phyloP scores from a whole-genome alignment of 495 filamentous ascomycete species.

The Hypoxylon lenormandii region DNA sequence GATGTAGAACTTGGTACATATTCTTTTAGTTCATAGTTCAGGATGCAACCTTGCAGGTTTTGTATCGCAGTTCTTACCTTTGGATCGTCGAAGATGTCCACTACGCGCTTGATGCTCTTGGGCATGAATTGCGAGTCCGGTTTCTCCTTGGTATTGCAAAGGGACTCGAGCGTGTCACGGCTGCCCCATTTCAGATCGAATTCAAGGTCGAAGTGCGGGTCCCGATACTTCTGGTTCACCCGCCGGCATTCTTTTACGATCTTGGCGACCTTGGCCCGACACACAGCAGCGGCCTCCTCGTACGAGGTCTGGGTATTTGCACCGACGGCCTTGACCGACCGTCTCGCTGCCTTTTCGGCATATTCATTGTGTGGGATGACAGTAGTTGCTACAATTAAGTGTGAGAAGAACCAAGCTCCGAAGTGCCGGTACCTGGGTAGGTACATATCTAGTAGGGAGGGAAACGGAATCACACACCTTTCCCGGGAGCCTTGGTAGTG shows the following conservation, averaged over 20 bases:
- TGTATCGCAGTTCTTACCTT: too few relatives aligned
- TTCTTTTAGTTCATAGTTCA: too few relatives aligned
- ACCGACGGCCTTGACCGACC: constrained; percentile 59
- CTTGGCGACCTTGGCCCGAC: constrained; percentile 78
- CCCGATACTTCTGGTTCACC: constrained; percentile 89
- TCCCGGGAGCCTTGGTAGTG: constrained; percentile 70
- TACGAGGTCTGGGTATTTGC: constrained; percentile 70
- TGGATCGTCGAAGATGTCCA: constrained; percentile 86
- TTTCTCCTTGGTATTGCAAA: constrained; percentile 57
- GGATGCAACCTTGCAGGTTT: too few relatives aligned
- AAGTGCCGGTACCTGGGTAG: too few relatives aligned
- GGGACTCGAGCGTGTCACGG: constrained; percentile 72
- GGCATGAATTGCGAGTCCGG: constrained; percentile 60
- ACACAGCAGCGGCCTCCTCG: constrained; percentile 76
- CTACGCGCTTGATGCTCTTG: constrained; percentile 72
- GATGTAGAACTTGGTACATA: constrained; percentile 76
- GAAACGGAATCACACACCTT: constrained; percentile 50
- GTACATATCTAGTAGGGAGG: too few relatives aligned
- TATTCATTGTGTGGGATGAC: constrained; percentile 80
- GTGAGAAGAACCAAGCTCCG: not conserved
- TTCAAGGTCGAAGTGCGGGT: constrained; percentile 89
- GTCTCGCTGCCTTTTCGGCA: constrained; percentile 72
- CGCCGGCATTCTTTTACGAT: constrained; percentile 85
- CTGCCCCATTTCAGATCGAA: constrained; percentile 74
- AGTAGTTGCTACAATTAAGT: constrained; percentile 67